Evolutionary conservation across 306 rosid species (phyloP), one percentile per base, ranked within the genome.

Genomic region (Gleditsia sinensis): DNA sequence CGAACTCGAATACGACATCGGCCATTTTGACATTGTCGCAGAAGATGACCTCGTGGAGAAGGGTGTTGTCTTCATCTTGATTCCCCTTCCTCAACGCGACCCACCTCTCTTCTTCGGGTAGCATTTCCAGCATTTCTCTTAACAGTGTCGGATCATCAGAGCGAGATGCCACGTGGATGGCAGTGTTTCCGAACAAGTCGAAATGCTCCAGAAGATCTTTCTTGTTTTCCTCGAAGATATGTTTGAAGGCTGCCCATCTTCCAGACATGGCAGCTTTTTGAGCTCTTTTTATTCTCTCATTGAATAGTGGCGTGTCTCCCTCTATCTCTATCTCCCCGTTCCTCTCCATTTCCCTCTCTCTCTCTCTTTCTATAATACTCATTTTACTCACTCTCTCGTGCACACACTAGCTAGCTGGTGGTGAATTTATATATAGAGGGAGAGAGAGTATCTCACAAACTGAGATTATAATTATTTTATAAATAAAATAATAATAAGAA

Each of bases 111-210:
- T n/a, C n/a, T n/a, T n/a, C n/a, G n/a, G 77, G 69, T 9, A 73
- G 10, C 34, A 14, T 42, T 12, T 60, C 37, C 24, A 73, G 42
- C 1, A 73, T 7, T 2, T 59, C 58, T 21, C 0, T 9, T 0
- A 73, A 11, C 4, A 60, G 48, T 33, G 20, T 9, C 1, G 77
- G 69, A 17, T 6, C 11, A 3, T 60, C 2, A 7, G 69, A 59
- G 14, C 69, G 50, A 21, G 60, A 13, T 27, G 33, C 68, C 6
- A 30, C 46, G 1, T 57, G 77, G 40, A 72, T 17, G 33, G 68
- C 46, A 11, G 9, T 72, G 77, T 72, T 72, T 1, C 21, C 16
- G 1, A 58, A 28, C 5, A 58, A 54, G 7, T 72, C 77, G 23
- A 72, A 72, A 13, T 1, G 10, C 23, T 28, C 19, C 2, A 72